phyloP scores from a whole-genome alignment of 106 monocot species.

The Apostasia ramifera region DNA sequence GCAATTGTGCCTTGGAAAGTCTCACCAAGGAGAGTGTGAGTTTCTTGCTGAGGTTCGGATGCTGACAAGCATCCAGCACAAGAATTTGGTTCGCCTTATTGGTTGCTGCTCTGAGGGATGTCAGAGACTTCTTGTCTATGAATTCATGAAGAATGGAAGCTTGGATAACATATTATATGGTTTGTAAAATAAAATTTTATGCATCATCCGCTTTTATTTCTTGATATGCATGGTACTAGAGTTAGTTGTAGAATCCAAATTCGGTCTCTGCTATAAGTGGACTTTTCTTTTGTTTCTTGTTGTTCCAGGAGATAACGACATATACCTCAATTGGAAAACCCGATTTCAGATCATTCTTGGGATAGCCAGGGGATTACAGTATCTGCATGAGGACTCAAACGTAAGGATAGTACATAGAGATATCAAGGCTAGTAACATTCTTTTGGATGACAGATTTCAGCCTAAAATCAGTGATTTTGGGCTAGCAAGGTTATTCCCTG shows the following conservation, averaged over 20 bases:
- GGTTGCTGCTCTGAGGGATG: conserved; percentile 46
- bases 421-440: conserved; percentile 61
- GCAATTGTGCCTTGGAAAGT: conserved; percentile 36
- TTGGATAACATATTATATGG: conserved; percentile 37
- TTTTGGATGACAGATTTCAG: conserved; percentile 55
- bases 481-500: conserved; percentile 56
- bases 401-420: conserved; percentile 56
- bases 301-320: conserved; percentile 17
- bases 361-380: conserved; percentile 47
- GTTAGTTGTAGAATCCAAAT: no score
- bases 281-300: background rate
- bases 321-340: conserved; percentile 33
- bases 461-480: conserved; percentile 65
- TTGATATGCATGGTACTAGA: no score
- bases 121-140: conserved; percentile 49
- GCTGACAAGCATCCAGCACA: conserved; percentile 55
- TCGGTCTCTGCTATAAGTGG: background rate
- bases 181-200: conserved; percentile 7
- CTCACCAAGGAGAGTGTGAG: conserved; percentile 43
- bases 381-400: conserved; percentile 57
- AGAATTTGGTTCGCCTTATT: conserved; percentile 39
- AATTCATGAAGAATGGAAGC: conserved; percentile 52
- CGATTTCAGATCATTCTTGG: conserved; percentile 52
- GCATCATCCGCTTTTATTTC: no score
- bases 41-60: conserved; percentile 47